Conservation (phyloP, 257 asterid species). For the Gentiana straminea region DNA sequence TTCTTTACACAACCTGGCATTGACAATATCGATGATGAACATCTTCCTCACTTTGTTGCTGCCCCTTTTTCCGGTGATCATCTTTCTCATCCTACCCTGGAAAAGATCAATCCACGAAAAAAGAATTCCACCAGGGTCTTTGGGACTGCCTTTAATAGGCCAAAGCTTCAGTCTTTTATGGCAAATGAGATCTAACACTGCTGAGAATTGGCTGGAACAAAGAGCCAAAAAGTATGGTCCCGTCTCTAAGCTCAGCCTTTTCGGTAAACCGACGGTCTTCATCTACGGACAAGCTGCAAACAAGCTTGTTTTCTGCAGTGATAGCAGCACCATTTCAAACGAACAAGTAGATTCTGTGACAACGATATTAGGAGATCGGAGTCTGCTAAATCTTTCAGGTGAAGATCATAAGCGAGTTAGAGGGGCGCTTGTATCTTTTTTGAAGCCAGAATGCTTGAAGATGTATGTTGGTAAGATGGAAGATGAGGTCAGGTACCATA, state of each 20-base stretch:
- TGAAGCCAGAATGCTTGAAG: constrained; percentile 58
- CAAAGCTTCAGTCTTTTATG: constrained; percentile 50
- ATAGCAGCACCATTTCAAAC: constrained; percentile 30
- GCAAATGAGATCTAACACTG: constrained; percentile 67
- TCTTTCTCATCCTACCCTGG: constrained; percentile 7
- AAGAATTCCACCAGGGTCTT: constrained; percentile 57
- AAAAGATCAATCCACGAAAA: constrained; percentile 7
- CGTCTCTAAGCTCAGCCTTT: constrained; percentile 55
- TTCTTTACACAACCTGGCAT: no score
- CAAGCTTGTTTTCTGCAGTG: constrained; percentile 45
- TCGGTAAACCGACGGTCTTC: constrained; percentile 60
- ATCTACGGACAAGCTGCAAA: constrained; percentile 72
- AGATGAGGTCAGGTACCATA: constrained; percentile 39
- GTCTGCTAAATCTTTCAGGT: constrained; percentile 48
- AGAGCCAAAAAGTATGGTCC: constrained; percentile 47
- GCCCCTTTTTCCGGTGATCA: constrained; percentile 25
- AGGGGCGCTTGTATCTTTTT: constrained; percentile 45
- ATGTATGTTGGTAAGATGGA: constrained; percentile 51
- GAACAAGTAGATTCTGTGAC: constrained; percentile 46
- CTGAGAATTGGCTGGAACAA: constrained; percentile 46
- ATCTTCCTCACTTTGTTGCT: constrained; percentile 15
- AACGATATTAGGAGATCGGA: constrained; percentile 49
- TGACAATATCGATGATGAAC: constrained; percentile 10
- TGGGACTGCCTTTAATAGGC: constrained; percentile 56
- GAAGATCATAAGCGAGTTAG: constrained; percentile 60